Evolutionary conservation across 202 grass and related monocot genomes (phyloP).

Genomic region (Musa balbisiana): DNA sequence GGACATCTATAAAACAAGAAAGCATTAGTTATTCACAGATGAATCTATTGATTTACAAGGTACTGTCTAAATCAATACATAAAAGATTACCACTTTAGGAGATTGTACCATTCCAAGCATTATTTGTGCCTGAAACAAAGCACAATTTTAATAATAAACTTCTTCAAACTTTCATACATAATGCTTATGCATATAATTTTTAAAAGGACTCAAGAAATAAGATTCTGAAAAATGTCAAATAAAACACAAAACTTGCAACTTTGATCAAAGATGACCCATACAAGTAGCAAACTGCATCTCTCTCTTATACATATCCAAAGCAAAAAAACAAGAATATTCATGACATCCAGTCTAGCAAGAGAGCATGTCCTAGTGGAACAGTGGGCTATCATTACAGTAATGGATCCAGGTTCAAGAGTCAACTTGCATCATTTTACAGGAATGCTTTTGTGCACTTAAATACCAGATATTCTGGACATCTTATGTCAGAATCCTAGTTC

Average conservation of each 20-base stretch:
- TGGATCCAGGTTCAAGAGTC: too few species aligned
- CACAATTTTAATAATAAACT: constrained; percentile 2
- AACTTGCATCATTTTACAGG: too few species aligned
- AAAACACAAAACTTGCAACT: neutral
- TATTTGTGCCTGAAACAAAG: constrained; percentile 64
- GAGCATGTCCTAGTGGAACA: too few species aligned
- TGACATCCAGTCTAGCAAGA: too few species aligned
- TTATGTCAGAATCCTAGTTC: neutral
- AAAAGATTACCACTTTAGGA: constrained; percentile 53
- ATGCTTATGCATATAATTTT: neutral
- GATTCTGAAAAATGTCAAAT: neutral
- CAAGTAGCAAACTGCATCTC: neutral
- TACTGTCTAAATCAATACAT: neutral
- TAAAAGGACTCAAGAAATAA: neutral
- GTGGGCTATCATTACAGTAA: too few species aligned
- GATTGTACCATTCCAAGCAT: constrained; percentile 95
- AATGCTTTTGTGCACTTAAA: too few species aligned
- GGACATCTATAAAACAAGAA: constrained; percentile 28
- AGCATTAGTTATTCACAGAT: neutral
- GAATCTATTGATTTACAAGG: constrained; percentile 12
- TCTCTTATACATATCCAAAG: neutral
- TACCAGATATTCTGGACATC: neutral
- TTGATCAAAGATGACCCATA: neutral
- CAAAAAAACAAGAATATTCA: too few species aligned
- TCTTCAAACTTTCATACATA: neutral